These are phyloP conservation scores for Saitoella complicata DNA, from an alignment of 805 yeast species.

Conservation along the genomic window DNA sequence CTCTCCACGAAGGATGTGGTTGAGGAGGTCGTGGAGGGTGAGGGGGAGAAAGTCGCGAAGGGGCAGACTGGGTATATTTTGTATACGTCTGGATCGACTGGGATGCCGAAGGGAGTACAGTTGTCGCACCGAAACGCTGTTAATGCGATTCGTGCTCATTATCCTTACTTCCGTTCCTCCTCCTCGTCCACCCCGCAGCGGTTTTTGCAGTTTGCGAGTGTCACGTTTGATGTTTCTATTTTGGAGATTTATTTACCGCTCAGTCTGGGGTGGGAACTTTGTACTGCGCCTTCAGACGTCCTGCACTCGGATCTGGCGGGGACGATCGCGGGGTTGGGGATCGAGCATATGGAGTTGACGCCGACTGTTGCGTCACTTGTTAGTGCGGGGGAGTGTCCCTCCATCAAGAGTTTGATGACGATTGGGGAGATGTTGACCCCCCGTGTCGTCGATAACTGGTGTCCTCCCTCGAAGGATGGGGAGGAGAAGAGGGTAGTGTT, in stretches of 20 bases:
- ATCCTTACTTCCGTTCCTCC: conserved; percentile 3
- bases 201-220: conserved; percentile 15
- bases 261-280: too few species aligned
- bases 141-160: conserved; percentile 16
- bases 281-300: too few species aligned
- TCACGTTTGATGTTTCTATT: conserved; percentile 16
- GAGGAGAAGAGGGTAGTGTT: too few species aligned
- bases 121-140: conserved; percentile 13
- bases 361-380: conserved; percentile 15
- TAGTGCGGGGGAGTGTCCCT: conserved; percentile 5
- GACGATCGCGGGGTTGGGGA: too few species aligned
- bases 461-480: too few species aligned
- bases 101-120: conserved; percentile 36
- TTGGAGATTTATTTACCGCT: conserved; percentile 13
- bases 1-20: too few species aligned
- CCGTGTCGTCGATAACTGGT: conserved; percentile 13
- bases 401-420: conserved; percentile 9
- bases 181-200: neutral
- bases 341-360: conserved; percentile 10
- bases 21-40: too few species aligned
- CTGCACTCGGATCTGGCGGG: too few species aligned
- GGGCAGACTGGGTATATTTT: conserved; percentile 28
- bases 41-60: too few species aligned
- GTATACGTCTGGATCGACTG: conserved; percentile 40
- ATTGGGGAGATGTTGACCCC: conserved; percentile 15